A percentile compares a stretch with the other conserved stretches of the same genome.
Conservation (phyloP, 768 basidiomycete species). For the Tephrocybe sp. region DNA sequence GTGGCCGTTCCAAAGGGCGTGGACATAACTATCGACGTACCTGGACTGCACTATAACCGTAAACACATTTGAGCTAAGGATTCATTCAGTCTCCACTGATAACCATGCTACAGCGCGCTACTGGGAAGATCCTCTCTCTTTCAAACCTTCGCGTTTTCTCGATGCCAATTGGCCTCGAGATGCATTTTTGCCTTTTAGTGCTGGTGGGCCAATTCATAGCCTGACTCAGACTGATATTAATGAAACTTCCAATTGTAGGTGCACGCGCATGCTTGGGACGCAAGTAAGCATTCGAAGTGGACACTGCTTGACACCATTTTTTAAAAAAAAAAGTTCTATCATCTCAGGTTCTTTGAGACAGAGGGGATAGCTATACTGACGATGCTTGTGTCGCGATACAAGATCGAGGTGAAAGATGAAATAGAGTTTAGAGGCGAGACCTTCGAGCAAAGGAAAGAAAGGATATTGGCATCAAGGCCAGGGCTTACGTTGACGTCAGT, state of each 20-base stretch:
- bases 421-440: constrained; percentile 46
- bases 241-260: constrained; percentile 21
- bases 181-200: constrained; percentile 55
- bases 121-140: constrained; percentile 52
- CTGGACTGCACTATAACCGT: constrained; percentile 55
- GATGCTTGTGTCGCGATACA: constrained; percentile 45
- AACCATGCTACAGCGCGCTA: constrained; percentile 42
- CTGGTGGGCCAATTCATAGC: constrained; percentile 27
- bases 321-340: neutral
- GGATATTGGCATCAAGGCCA: constrained; percentile 35
- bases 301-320: neutral
- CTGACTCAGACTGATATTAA: neutral
- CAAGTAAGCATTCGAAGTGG: constrained; percentile 25
- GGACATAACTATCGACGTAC: constrained; percentile 32
- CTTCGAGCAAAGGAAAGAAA: constrained; percentile 43
- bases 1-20: constrained; percentile 46
- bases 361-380: constrained; percentile 53
- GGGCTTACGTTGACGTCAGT: constrained; percentile 49
- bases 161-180: constrained; percentile 49
- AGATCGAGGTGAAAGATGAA: constrained; percentile 50
- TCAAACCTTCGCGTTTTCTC: constrained; percentile 49
- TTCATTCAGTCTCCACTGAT: neutral
- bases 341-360: constrained; percentile 54
- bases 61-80: constrained; percentile 10
- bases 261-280: constrained; percentile 47